Base-by-base conservation (phyloP, 495 filamentous ascomycete species). In the Penicillium manginii region DNA sequence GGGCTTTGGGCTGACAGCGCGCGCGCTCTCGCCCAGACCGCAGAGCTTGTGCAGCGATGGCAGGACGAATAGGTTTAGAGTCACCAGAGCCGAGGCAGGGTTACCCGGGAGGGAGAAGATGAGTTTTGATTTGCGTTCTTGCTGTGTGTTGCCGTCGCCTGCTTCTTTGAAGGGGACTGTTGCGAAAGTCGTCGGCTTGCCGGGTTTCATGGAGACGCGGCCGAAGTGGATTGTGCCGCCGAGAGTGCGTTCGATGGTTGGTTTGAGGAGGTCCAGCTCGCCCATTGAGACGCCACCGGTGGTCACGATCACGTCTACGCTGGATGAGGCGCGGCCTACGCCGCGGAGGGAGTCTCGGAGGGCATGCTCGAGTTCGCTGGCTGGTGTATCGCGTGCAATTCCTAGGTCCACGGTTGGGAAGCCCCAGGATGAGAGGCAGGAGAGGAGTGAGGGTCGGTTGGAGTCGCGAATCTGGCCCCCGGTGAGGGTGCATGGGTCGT, bases 261-360 rank as follows among this genome's bases (percentile, higher is more conserved):
- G 94, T 73, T 99, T 99, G 49, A 99, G 86, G 31, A 99, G 86
- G 68, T 99, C 94, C 1, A 96, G 86, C 75, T 99, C 94, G 58
- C 94, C 94, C 94, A 99, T 99, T 14, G 92, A 96, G 19, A 97
- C 94, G 18, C 94, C 96, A 32, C 94, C 94, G 0, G 90, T 93
- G 12, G 96, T 98, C 62, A 99, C 86, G 50, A 98, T 82, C 23
- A 98, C 81, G 64, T 97, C 92, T 22, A 88, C 86, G 40, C 67
- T 71, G 29, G 59, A 47, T 0, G 63, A 64, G 22, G 68, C 60
- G 0, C 63, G 69, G 31, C 74, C 73, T 5, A 78, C 65, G 37
- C 79, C 77, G 21, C 87, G 83, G 47, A 98, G 71, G 18, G 90
- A 91, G 59, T 83, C 79, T 6, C 91, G 84, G 12, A 98, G 81